Evolutionary conservation across 495 filamentous ascomycete species (phyloP), one percentile per base, ranked within the genome.

Genomic region (Platismatia glauca): DNA sequence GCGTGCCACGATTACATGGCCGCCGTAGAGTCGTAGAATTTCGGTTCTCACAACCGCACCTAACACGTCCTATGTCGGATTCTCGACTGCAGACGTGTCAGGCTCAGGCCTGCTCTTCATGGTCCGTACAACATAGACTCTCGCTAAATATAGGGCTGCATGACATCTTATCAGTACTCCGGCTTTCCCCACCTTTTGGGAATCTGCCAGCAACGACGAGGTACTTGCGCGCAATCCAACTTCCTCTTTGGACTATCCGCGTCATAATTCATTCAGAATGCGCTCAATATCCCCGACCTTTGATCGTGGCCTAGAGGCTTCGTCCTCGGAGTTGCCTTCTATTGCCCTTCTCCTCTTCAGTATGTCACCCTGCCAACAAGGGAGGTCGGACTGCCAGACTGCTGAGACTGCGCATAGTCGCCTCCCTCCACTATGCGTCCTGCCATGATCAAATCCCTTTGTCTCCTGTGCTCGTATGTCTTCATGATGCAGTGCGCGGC

Each of bases 391-490:
- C n/a, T 16, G 18, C 39, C 22, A 39, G 22, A 56, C 39, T 18
- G 38, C 63, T 64, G 63, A 64, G 39, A n/a, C 34, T 58, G 16
- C 38, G 58, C 11, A 39, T 44, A 64, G 63, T 61, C 58, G 27
- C 56, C 38, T 27, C 29, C 27, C 27, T 61, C 16, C 38, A 61
- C 35, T 12, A 64, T 64, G 63, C 55, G 7, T 57, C 37, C n/a
- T 64, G 44, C 15, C 22, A 46, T n/a, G 12, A 41, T 13, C 65
- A 67, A 57, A 20, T 56, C 39, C 46, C 61, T 8, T 22, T 67
- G 3, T 53, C 61, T 60, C 27, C 56, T 60, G 16, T 20, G 11
- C 41, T 34, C 53, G 65, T 67, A 59, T 59, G 65, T 67, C 55
- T 59, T 67, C 13, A 16, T 59, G 18, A 46, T 24, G 38, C 52